Base-by-base conservation (phyloP, 2,329 filamentous ascomycete species). In the Arthrobotrys sinensis region DNA sequence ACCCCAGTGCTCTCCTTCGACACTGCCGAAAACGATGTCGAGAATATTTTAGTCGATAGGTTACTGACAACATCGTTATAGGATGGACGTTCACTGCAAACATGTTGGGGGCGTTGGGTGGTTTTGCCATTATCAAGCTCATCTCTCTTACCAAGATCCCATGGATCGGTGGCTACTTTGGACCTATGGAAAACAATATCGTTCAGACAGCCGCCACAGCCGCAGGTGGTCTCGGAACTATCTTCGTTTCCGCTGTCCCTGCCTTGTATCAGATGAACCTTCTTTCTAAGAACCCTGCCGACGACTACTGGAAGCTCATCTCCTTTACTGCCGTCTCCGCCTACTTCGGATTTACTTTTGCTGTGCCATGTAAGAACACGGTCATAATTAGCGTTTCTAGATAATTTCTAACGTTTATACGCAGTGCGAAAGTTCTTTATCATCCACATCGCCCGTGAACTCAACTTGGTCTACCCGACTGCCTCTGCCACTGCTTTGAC, bases 381-480 rank as follows among this genome's bases (percentile, higher is more conserved):
- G 80, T 66, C 36, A 71, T 62, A n/a, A 53, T 76, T n/a, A 6
- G 16, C 48, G 11, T 6, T 4, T 6, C 7, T 21, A 19, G 40
- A 40, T 64, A n/a, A 8, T 82, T 52, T 46, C 24, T 76, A 21
- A 80, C 52, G 80, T 1, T 28, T 8, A 24, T 36, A 36, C 10
- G 24, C 64, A 85, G 83, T 90, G 19, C 88, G 90, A 73, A 90
- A 90, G 82, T 91, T 91, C 85, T 91, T 91, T 85, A 88, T 91
- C 83, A 88, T 91, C 82, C 89, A 90, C 75, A 88, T 91, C 11
- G 88, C 88, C 2, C 86, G 89, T 8, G 88, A 90, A 83, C 84
- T 90, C 36, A 87, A 86, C 71, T 85, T 90, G 52, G 86, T 90
- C 70, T 90, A 90, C 83, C 89, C 89, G 1, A 88, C 88, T 0